phyloP scores from a whole-genome alignment of 139 green algal genomes.

The Nannochloris sp. region DNA sequence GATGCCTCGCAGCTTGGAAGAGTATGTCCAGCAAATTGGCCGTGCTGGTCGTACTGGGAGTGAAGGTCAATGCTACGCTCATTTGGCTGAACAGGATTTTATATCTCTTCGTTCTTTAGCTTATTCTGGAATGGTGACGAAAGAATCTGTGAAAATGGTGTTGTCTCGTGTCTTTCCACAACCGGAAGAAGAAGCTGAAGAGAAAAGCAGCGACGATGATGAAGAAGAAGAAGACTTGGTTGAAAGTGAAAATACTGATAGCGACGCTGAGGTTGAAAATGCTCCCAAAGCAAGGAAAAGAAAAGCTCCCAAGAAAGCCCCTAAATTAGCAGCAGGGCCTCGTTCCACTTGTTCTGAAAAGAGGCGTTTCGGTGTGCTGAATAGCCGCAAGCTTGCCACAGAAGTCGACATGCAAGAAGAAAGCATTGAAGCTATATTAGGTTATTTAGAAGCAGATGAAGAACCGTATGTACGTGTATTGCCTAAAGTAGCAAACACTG shows the following conservation, averaged over 20 bases:
- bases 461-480: constrained; percentile 16
- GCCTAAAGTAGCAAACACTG: constrained; percentile 3
- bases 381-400: constrained; percentile 3
- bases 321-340: no score
- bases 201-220: neutral
- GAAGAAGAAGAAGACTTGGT: neutral
- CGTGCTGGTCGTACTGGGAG: constrained; percentile 62
- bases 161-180: constrained; percentile 42
- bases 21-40: constrained; percentile 83
- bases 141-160: constrained; percentile 32
- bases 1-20: constrained; percentile 73
- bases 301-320: neutral
- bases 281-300: neutral
- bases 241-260: neutral
- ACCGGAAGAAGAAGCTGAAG: neutral
- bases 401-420: constrained; percentile 61
- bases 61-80: constrained; percentile 44
- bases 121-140: constrained; percentile 30
- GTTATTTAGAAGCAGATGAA: constrained; percentile 51
- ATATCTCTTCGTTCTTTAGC: constrained; percentile 45
- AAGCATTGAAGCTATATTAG: constrained; percentile 64
- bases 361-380: constrained; percentile 33
- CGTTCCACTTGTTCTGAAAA: no score
- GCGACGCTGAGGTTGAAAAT: neutral
- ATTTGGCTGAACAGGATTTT: constrained; percentile 63